A percentile compares a stretch with the other conserved stretches of the same genome.
phyloP scores from a whole-genome alignment of 192 early-diverging fungal genomes.

The Gigaspora rosea region DNA sequence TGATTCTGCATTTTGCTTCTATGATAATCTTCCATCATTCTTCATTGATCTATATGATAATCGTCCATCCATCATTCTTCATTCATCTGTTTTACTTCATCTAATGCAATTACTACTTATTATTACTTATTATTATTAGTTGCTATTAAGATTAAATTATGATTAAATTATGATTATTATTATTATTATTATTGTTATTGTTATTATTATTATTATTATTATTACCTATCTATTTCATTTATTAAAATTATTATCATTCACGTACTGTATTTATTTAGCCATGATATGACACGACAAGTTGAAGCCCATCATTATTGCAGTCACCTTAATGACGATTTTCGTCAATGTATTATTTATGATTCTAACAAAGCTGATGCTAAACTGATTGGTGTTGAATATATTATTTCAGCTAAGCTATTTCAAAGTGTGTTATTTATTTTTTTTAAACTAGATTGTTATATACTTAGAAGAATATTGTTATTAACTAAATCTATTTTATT shows the following conservation, averaged over 20 bases:
- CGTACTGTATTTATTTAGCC: slow-evolving; percentile 21
- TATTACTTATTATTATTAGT: neutral
- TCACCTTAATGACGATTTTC: slow-evolving; percentile 50
- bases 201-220: too few relatives aligned
- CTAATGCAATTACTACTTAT: neutral
- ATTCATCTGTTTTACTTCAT: too few relatives aligned
- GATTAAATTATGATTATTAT: neutral
- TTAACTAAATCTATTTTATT: neutral
- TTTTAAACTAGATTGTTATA: too few relatives aligned
- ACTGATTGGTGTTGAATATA: slow-evolving; percentile 61
- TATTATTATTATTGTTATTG: neutral
- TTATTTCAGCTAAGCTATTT: slow-evolving; percentile 57
- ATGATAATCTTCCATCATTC: too few relatives aligned
- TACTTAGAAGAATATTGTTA: too few relatives aligned
- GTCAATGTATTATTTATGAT: slow-evolving; percentile 62
- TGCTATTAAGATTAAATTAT: too few relatives aligned
- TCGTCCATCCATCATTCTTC: too few relatives aligned
- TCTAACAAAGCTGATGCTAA: slow-evolving; percentile 39
- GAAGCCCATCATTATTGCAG: slow-evolving; percentile 58
- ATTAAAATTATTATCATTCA: too few relatives aligned
- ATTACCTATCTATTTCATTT: too few relatives aligned
- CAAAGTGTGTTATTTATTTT: slow-evolving; percentile 36
- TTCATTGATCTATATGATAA: too few relatives aligned
- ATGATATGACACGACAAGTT: slow-evolving; percentile 50
- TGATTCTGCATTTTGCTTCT: too few relatives aligned